These are phyloP conservation scores for Fusarium piperis DNA, from an alignment of 2,329 filamentous ascomycete species.

Conservation along the genomic window DNA sequence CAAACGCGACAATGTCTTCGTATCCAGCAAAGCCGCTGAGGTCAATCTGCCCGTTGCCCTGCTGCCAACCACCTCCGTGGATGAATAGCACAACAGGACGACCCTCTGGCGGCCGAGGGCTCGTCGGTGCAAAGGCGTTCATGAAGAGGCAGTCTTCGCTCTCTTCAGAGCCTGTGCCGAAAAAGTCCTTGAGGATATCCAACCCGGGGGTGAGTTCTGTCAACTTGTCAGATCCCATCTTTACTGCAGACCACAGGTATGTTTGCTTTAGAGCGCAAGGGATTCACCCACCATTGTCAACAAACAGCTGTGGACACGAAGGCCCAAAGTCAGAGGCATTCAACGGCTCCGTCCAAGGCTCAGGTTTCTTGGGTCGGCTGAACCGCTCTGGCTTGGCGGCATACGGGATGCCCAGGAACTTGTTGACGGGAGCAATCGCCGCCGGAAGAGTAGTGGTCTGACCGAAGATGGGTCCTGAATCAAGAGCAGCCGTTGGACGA, in stretches of 20 bases:
- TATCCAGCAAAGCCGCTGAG: slow-evolving; percentile 40
- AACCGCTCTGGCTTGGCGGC: slow-evolving; percentile 30
- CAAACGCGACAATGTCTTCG: slow-evolving; percentile 42
- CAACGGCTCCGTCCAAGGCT: slow-evolving; percentile 21
- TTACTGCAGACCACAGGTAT: too few relatives aligned
- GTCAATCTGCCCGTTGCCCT: slow-evolving; percentile 35
- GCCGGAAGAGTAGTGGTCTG: slow-evolving; percentile 23
- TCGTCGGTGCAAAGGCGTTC: slow-evolving; percentile 41
- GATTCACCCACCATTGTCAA: slow-evolving; percentile 14
- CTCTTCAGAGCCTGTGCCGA: slow-evolving; percentile 28
- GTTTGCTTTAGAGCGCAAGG: too few relatives aligned
- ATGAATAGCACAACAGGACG: slow-evolving; percentile 41
- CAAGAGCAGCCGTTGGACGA: slow-evolving; percentile 21
- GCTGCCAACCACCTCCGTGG: slow-evolving; percentile 38
- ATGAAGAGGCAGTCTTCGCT: slow-evolving; percentile 45
- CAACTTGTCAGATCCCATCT: not conserved
- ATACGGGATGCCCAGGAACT: slow-evolving; percentile 38
- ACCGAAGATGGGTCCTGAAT: slow-evolving; percentile 30
- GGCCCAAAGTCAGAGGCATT: slow-evolving; percentile 23
- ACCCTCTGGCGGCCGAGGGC: slow-evolving; percentile 1
- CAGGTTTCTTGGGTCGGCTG: slow-evolving; percentile 10
- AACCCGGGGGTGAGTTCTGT: slow-evolving; percentile 31
- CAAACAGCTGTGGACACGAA: slow-evolving; percentile 31
- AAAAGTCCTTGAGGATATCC: slow-evolving; percentile 33
- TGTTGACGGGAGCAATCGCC: slow-evolving; percentile 23